A percentile compares a stretch with the other conserved stretches of the same genome.
Conservation (phyloP, 78 protist genomes). For the Chrysochromulina parva region DNA sequence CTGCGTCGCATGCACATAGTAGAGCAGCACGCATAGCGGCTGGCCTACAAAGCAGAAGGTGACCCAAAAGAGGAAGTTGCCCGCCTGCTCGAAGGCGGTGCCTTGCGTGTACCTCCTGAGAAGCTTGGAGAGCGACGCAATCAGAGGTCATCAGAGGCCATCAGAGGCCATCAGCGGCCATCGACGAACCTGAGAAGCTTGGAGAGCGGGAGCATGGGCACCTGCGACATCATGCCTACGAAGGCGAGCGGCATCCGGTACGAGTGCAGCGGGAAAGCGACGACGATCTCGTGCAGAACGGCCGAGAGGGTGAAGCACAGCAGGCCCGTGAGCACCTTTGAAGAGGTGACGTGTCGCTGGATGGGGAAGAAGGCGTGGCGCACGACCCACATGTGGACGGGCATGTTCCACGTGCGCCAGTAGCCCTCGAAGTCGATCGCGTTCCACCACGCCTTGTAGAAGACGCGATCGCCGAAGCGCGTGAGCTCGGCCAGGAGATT, state of each 20-base stretch:
- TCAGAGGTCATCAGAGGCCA: too few relatives aligned
- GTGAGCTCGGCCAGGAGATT: slow-evolving; percentile 46
- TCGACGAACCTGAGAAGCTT: neutral
- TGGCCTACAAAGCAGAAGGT: neutral
- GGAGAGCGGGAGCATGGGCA: neutral
- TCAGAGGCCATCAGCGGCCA: too few relatives aligned
- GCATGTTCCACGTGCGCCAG: slow-evolving; percentile 86
- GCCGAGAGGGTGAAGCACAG: slow-evolving; percentile 73
- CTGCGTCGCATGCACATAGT: neutral
- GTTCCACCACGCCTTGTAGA: slow-evolving; percentile 73
- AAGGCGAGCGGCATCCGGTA: slow-evolving; percentile 36
- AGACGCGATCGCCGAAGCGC: slow-evolving; percentile 54
- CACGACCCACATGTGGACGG: slow-evolving; percentile 79
- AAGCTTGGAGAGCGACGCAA: too few relatives aligned
- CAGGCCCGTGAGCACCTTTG: neutral
- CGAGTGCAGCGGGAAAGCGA: slow-evolving; percentile 44
- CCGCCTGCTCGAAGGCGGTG: neutral
- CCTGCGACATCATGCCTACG: slow-evolving; percentile 57
- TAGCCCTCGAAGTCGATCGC: slow-evolving; percentile 71
- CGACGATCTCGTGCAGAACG: slow-evolving; percentile 67
- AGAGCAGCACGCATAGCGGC: neutral
- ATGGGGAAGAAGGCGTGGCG: slow-evolving; percentile 59
- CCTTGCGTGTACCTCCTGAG: neutral
- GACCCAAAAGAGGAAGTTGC: neutral
- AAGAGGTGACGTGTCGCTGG: neutral